phyloP scores from a whole-genome alignment of 805 yeast genomes.

The Debaryomyces prosopidis region DNA sequence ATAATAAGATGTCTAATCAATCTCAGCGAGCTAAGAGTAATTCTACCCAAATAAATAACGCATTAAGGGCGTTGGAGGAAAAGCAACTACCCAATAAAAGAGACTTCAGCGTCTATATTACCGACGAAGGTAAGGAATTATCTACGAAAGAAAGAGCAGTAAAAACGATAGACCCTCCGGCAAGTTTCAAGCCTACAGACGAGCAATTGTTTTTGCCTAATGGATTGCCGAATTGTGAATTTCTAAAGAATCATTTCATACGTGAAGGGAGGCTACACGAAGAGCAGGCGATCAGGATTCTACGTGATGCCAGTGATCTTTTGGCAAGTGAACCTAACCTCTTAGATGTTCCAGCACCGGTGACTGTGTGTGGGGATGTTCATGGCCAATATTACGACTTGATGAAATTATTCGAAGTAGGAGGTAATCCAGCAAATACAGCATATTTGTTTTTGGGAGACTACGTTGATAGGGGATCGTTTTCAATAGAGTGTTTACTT shows the following conservation, averaged over 20 bases:
- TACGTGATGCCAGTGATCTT: slow-evolving; percentile 62
- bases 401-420: slow-evolving; percentile 87
- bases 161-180: slow-evolving; percentile 63
- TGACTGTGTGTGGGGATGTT: slow-evolving; percentile 95
- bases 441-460: slow-evolving; percentile 87
- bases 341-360: slow-evolving; percentile 83
- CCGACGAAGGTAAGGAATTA: slow-evolving; percentile 58
- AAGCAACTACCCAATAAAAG: slow-evolving; percentile 25
- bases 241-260: slow-evolving; percentile 70
- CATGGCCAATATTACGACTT: slow-evolving; percentile 95
- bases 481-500: slow-evolving; percentile 78
- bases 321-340: slow-evolving; percentile 76
- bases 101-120: slow-evolving; percentile 48
- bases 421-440: slow-evolving; percentile 81
- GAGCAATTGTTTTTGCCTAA: slow-evolving; percentile 59
- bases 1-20: not conserved
- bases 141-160: slow-evolving; percentile 61
- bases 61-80: slow-evolving; percentile 57
- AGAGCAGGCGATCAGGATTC: slow-evolving; percentile 67
- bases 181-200: slow-evolving; percentile 63
- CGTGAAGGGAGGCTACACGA: slow-evolving; percentile 79
- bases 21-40: slow-evolving; percentile 6
- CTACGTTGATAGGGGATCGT: slow-evolving; percentile 93
- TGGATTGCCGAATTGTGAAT: slow-evolving; percentile 72
- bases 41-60: slow-evolving; percentile 55